Conservation (phyloP, 306 rosid genomes). For the Luffa aegyptiaca region DNA sequence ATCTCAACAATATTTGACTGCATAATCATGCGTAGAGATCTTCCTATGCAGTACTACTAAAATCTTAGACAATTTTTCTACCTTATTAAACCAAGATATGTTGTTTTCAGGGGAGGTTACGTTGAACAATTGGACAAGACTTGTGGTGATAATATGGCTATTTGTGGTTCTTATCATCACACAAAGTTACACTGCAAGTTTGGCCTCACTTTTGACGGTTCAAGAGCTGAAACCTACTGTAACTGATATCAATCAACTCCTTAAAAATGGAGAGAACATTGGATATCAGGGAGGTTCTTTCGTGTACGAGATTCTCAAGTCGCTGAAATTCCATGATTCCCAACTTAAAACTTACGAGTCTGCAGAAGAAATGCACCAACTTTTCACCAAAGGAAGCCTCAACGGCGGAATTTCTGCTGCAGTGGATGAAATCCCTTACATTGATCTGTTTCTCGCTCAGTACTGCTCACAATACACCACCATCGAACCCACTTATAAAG, state of each 20-base stretch:
- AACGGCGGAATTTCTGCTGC: slow-evolving; percentile 49
- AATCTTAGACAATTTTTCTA: too few species aligned
- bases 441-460: slow-evolving; percentile 22
- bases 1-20: too few species aligned
- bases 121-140: slow-evolving; percentile 36
- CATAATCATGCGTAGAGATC: too few species aligned
- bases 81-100: too few species aligned
- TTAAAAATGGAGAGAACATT: slow-evolving; percentile 25
- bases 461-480: slow-evolving; percentile 35
- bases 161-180: slow-evolving; percentile 48
- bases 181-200: slow-evolving; percentile 64
- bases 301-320: slow-evolving; percentile 21
- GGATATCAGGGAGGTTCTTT: slow-evolving; percentile 43
- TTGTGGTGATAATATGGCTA: slow-evolving; percentile 47
- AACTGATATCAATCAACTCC: slow-evolving; percentile 26
- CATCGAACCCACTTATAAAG: slow-evolving; percentile 28
- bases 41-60: too few species aligned
- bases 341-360: slow-evolving; percentile 22
- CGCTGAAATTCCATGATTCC: slow-evolving; percentile 24
- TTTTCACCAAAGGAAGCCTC: slow-evolving; percentile 31
- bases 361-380: slow-evolving; percentile 24
- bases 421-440: slow-evolving; percentile 38
- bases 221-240: slow-evolving; percentile 34
- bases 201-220: slow-evolving; percentile 52
- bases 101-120: slow-evolving; percentile 32